These are phyloP conservation scores for Alternaria sp. DNA, from an alignment of 2,329 filamentous ascomycete species.

Conservation along the genomic window DNA sequence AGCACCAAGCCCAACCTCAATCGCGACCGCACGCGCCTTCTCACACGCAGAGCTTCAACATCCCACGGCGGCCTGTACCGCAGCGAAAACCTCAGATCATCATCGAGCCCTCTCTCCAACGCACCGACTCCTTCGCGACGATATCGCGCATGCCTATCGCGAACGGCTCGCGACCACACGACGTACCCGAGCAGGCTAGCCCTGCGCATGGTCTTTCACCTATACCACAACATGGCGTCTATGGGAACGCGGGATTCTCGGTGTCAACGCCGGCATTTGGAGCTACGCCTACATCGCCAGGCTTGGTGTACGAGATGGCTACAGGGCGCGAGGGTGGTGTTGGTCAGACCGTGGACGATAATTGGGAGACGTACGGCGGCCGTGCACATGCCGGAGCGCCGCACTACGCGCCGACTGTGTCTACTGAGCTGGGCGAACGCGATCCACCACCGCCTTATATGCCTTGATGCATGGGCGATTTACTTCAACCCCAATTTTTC, in stretches of 20 bases:
- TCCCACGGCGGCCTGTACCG: slow-evolving; percentile 37
- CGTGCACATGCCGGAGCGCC: background rate
- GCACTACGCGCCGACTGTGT: slow-evolving; percentile 26
- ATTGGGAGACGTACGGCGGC: slow-evolving; percentile 35
- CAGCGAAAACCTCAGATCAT: slow-evolving; percentile 31
- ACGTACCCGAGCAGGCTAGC: slow-evolving; percentile 10
- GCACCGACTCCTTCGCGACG: slow-evolving; percentile 42
- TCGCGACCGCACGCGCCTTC: slow-evolving; percentile 20
- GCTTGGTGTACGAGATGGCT: slow-evolving; percentile 21
- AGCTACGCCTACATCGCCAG: slow-evolving; percentile 27
- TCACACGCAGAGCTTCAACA: slow-evolving; percentile 35
- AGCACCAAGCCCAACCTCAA: slow-evolving; percentile 17
- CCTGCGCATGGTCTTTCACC: slow-evolving; percentile 14
- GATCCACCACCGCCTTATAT: slow-evolving; percentile 29
- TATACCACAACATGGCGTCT: slow-evolving; percentile 24
- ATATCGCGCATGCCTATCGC: slow-evolving; percentile 45
- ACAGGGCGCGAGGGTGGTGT: background rate
- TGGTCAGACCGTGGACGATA: slow-evolving; percentile 31
- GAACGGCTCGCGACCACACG: slow-evolving; percentile 35
- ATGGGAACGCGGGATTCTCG: slow-evolving; percentile 36
- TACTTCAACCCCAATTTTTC: background rate
- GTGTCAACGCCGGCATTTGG: slow-evolving; percentile 37
- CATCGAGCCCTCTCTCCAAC: slow-evolving; percentile 39
- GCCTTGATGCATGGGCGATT: background rate
- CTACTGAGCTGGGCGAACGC: slow-evolving; percentile 30